These are phyloP conservation scores for Rhodotorula toruloides DNA, from an alignment of 768 basidiomycete genomes.

Conservation along the genomic window DNA sequence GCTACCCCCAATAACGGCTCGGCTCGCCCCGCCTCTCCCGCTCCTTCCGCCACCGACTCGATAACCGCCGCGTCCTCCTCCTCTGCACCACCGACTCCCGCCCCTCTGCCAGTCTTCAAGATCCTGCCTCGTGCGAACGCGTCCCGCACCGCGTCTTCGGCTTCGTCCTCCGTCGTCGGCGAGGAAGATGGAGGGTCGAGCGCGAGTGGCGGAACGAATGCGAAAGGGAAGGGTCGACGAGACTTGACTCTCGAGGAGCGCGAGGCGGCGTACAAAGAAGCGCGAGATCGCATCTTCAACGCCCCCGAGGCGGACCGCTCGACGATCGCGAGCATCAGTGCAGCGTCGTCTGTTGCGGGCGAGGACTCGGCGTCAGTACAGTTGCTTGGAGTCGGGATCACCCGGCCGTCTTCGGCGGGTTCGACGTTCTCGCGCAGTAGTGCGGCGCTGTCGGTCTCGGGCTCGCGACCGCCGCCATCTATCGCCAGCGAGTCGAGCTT, in stretches of 20 bases:
- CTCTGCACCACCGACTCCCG: background rate
- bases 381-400: slow-evolving; percentile 21
- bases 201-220: background rate
- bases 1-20: slow-evolving; percentile 5
- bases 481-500: slow-evolving; percentile 26
- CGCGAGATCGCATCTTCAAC: slow-evolving; percentile 41
- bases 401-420: slow-evolving; percentile 27
- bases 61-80: background rate
- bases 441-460: slow-evolving; percentile 18
- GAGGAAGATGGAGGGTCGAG: slow-evolving; percentile 24
- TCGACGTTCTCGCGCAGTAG: slow-evolving; percentile 34
- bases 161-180: slow-evolving; percentile 18
- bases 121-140: slow-evolving; percentile 30
- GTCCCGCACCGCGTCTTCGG: slow-evolving; percentile 17
- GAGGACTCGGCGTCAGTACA: slow-evolving; percentile 3
- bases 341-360: slow-evolving; percentile 5
- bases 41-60: background rate
- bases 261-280: slow-evolving; percentile 42
- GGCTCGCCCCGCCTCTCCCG: slow-evolving; percentile 6
- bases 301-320: slow-evolving; percentile 12
- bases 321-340: background rate
- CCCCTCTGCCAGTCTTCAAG: slow-evolving; percentile 17
- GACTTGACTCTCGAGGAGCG: slow-evolving; percentile 40
- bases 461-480: slow-evolving; percentile 20
- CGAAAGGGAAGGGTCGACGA: slow-evolving; percentile 3